Evolutionary conservation across 306 rosid species (phyloP).

Genomic region (Benincasa hispida): DNA sequence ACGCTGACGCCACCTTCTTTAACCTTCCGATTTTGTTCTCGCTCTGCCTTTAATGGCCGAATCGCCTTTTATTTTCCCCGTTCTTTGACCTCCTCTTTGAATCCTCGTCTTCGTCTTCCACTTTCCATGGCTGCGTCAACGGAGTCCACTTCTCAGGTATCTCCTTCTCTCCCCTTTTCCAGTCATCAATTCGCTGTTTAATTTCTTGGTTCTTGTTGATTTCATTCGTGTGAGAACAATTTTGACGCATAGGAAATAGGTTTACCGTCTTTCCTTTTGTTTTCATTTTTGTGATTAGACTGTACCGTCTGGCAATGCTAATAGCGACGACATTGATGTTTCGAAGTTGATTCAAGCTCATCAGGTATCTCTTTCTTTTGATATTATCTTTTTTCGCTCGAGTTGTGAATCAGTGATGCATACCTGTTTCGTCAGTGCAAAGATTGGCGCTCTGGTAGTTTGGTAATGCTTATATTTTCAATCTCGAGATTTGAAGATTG

Average conservation of each 20-base stretch:
- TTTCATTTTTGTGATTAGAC: constrained; percentile 19
- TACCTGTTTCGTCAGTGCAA: background rate
- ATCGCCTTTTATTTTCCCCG: constrained; percentile 22
- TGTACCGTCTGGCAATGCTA: constrained; percentile 37
- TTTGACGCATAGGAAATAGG: background rate
- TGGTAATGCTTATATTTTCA: background rate
- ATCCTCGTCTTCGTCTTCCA: constrained; percentile 28
- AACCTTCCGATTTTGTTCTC: constrained; percentile 6
- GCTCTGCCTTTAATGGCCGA: constrained; percentile 21
- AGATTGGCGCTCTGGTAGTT: background rate
- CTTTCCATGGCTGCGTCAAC: constrained; percentile 65
- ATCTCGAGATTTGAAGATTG: background rate
- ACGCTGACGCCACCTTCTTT: background rate
- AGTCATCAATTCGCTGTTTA: background rate
- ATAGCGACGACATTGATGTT: constrained; percentile 25
- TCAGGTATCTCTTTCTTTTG: constrained; percentile 35
- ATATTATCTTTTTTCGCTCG: background rate
- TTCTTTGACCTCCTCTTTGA: constrained; percentile 11
- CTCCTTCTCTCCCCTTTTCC: background rate
- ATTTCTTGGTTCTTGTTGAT: background rate
- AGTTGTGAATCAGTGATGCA: background rate
- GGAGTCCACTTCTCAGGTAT: constrained; percentile 53
- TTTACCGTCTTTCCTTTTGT: constrained; percentile 6
- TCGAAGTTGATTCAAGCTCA: constrained; percentile 66
- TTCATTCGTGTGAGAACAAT: background rate